A percentile compares a stretch with the other conserved stretches of the same genome.
Evolutionary conservation across 345 rosid genomes (phyloP).

Genomic region (Raphanus sativus): DNA sequence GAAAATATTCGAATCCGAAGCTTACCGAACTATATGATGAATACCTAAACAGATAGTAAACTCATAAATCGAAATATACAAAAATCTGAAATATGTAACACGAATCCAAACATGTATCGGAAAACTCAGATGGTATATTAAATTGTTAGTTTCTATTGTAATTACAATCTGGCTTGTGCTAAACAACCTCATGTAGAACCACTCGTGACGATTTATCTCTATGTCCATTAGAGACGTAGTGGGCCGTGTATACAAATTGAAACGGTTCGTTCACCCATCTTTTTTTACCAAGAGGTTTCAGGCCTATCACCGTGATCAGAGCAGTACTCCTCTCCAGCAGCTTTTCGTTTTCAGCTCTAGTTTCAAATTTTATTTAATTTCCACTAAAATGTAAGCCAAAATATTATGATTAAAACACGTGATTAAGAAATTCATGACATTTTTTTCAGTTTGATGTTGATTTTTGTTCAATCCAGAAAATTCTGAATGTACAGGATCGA

Average conservation of each 20-base stretch:
- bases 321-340: not conserved
- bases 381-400: not conserved
- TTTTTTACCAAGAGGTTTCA: not conserved
- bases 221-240: not conserved
- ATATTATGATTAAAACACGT: not conserved
- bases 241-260: not conserved
- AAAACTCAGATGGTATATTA: not conserved
- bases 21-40: not conserved
- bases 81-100: no score
- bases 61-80: not conserved
- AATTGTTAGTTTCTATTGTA: not conserved
- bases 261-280: not conserved
- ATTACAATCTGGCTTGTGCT: conserved; percentile 9
- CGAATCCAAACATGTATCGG: not conserved
- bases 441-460: not conserved
- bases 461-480: not conserved
- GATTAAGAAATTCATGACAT: not conserved
- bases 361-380: not conserved
- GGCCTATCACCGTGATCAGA: not conserved
- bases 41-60: not conserved
- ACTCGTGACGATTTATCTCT: not conserved
- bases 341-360: not conserved
- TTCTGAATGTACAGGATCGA: not conserved
- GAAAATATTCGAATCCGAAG: no score
- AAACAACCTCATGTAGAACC: conserved; percentile 2